A percentile compares a stretch with the other conserved stretches of the same genome.
Conservation (phyloP, 2,329 filamentous ascomycete species). For the Aspergillus novoparasiticus region DNA sequence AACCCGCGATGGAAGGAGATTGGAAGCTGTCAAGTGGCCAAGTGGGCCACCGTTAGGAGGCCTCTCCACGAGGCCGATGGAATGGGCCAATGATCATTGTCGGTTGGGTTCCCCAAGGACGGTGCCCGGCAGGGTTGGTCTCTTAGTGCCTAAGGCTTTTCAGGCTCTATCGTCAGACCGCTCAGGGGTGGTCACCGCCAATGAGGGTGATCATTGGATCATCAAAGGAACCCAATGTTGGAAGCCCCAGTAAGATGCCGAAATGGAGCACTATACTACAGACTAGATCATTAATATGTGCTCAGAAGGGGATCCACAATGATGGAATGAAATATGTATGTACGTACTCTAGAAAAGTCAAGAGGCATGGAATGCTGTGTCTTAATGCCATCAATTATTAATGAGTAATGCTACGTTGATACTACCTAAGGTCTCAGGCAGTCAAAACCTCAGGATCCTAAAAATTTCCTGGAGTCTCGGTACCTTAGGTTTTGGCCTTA, state of each 20-base stretch:
- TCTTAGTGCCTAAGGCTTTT: conserved; percentile 4
- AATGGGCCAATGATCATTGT: conserved; percentile 15
- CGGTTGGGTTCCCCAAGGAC: conserved; percentile 6
- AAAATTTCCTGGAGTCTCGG: not conserved
- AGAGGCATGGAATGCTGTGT: not conserved
- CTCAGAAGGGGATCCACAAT: not conserved
- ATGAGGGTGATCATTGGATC: not conserved
- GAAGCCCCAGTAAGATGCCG: not conserved
- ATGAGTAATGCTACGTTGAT: conserved; percentile 9
- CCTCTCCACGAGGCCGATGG: conserved; percentile 20
- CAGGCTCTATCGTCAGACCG: conserved; percentile 1
- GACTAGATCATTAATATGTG: not conserved
- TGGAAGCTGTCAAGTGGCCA: conserved; percentile 26
- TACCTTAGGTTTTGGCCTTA: not conserved
- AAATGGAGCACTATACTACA: not conserved
- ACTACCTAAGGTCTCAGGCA: not conserved
- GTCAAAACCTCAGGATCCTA: not conserved
- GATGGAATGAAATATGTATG: not conserved
- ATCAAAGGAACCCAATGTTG: not conserved
- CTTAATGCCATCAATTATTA: conserved; percentile 8
- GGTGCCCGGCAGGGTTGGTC: not conserved
- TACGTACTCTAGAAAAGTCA: not conserved
- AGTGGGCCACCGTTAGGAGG: conserved; percentile 24
- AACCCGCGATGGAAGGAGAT: conserved; percentile 21
- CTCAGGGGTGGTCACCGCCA: conserved; percentile 2